Conservation (phyloP, 495 filamentous ascomycete species). For the Melanomma pulvis-pyrius region DNA sequence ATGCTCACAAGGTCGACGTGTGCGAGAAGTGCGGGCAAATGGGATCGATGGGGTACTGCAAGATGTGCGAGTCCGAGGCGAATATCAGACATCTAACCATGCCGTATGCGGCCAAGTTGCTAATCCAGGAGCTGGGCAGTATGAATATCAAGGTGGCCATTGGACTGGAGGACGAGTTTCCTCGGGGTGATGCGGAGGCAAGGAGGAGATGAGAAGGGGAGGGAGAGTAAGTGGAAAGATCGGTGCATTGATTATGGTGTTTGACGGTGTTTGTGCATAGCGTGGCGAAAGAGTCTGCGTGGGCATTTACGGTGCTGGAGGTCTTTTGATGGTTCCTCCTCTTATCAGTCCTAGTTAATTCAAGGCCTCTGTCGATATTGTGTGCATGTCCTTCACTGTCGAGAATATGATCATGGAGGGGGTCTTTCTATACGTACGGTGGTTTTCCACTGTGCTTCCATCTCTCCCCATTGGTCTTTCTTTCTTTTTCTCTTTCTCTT, state of each 20-base stretch:
- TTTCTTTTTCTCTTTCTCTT: no score
- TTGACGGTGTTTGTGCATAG: constrained; percentile 1
- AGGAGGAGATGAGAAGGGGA: background rate
- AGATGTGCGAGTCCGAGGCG: constrained; percentile 79
- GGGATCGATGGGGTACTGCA: constrained; percentile 91
- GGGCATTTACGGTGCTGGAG: background rate
- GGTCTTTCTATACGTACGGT: no score
- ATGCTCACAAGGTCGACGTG: constrained; percentile 87
- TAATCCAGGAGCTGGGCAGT: constrained; percentile 93
- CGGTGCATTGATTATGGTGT: background rate
- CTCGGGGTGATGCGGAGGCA: constrained; percentile 40
- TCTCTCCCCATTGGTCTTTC: no score
- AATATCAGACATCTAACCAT: constrained; percentile 88
- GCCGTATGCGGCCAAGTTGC: constrained; percentile 96
- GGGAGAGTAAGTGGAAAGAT: background rate
- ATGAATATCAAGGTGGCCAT: constrained; percentile 94
- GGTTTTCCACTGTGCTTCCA: no score
- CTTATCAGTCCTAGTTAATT: background rate
- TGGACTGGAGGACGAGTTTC: constrained; percentile 90
- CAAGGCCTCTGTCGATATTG: background rate
- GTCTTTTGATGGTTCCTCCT: background rate
- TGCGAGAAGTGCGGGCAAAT: constrained; percentile 92
- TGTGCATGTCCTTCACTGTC: no score
- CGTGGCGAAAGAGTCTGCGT: background rate
- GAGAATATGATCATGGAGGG: no score